A percentile compares a stretch with the other conserved stretches of the same genome.
These are phyloP conservation scores for Kickxella alabastrina DNA, from an alignment of 192 early-diverging fungal genomes.

Conservation along the genomic window DNA sequence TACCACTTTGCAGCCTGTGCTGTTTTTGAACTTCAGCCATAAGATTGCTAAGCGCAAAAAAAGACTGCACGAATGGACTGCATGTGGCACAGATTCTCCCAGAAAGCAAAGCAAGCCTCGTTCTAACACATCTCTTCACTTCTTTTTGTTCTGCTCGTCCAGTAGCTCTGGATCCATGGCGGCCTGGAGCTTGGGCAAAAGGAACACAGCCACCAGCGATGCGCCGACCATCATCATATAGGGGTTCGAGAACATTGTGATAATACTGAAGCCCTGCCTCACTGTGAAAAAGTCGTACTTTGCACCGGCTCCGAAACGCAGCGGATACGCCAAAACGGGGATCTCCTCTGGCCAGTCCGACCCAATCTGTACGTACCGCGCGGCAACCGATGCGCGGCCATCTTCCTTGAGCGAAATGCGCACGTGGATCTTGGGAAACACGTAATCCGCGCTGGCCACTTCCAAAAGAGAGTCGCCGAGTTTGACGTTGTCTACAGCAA, in stretches of 20 bases:
- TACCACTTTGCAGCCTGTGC: too few species aligned
- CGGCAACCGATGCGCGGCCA: conserved; percentile 41
- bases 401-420: conserved; percentile 35
- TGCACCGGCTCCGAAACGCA: conserved; percentile 33
- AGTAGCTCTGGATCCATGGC: conserved; percentile 58
- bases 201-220: conserved; percentile 56
- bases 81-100: too few species aligned
- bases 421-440: conserved; percentile 50
- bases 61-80: too few species aligned
- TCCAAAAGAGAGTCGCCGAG: conserved; percentile 49
- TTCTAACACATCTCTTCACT: too few species aligned
- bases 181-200: conserved; percentile 61
- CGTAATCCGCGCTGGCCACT: conserved; percentile 36
- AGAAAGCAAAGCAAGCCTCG: too few species aligned
- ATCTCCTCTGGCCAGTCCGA: conserved; percentile 45
- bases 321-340: conserved; percentile 43
- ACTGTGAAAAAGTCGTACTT: conserved; percentile 52
- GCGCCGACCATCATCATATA: conserved; percentile 66
- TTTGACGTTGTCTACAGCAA: conserved; percentile 39
- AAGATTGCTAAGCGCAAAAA: too few species aligned
- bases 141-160: conserved; percentile 49
- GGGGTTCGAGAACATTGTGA: conserved; percentile 60
- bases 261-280: conserved; percentile 60
- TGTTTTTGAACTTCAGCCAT: too few species aligned
- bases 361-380: conserved; percentile 45